Evolutionary conservation across 2,329 filamentous ascomycete species (phyloP).

Genomic region (Massarina eburnea): DNA sequence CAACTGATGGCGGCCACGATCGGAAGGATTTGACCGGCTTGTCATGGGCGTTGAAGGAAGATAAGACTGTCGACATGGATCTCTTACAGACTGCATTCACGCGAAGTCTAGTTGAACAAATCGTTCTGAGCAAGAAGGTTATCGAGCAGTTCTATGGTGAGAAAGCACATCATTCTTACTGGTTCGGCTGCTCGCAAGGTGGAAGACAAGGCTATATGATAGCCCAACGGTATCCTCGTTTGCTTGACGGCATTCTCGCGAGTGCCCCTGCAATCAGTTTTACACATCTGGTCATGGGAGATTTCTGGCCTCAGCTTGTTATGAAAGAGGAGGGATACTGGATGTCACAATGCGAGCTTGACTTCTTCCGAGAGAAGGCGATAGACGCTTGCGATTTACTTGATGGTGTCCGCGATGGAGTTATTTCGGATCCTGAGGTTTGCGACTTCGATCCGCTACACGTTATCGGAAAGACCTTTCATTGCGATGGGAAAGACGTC

Average conservation of each 20-base stretch:
- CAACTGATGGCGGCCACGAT: conserved; percentile 36
- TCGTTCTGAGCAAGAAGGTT: conserved; percentile 37
- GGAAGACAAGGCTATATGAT: conserved; percentile 39
- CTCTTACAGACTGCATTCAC: conserved; percentile 43
- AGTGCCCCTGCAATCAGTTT: conserved; percentile 34
- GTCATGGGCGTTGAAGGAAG: conserved; percentile 25
- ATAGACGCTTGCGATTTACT: conserved; percentile 30
- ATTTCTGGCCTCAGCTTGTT: conserved; percentile 28
- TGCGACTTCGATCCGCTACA: conserved; percentile 28
- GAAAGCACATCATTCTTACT: conserved; percentile 36
- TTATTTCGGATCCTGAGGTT: conserved; percentile 26
- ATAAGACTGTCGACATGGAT: conserved; percentile 30
- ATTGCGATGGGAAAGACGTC: conserved; percentile 20
- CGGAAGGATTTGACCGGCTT: conserved; percentile 11
- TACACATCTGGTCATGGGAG: conserved; percentile 19
- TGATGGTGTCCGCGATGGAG: conserved; percentile 36
- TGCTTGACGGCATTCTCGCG: conserved; percentile 39
- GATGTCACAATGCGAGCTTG: conserved; percentile 30
- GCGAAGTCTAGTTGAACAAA: conserved; percentile 40
- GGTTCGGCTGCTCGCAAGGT: conserved; percentile 39
- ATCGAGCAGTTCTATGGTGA: conserved; percentile 38
- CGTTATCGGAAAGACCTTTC: conserved; percentile 12
- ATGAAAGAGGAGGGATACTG: conserved; percentile 30
- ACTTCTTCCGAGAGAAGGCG: conserved; percentile 20
- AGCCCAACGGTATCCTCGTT: conserved; percentile 35